These are phyloP conservation scores for Sarcodon sp. DNA, from an alignment of 768 basidiomycete genomes.

Conservation along the genomic window DNA sequence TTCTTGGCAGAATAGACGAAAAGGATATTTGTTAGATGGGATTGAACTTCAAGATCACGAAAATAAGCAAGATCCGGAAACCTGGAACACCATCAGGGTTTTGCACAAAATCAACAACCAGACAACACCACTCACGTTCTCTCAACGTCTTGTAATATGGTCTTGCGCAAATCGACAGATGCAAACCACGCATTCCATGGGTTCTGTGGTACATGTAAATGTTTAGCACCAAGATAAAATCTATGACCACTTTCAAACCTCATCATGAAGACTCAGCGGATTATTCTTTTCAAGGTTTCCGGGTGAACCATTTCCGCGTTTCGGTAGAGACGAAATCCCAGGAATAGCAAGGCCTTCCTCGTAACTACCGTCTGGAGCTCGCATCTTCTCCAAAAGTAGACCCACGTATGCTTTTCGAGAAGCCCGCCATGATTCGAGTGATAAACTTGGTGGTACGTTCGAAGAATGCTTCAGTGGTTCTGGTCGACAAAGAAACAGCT, in stretches of 20 bases:
- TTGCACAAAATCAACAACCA: neutral
- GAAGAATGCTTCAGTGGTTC: conserved; percentile 50
- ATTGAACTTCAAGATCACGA: conserved; percentile 59
- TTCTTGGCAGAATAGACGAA: conserved; percentile 75
- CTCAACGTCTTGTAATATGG: conserved; percentile 89
- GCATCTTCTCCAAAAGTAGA: conserved; percentile 56
- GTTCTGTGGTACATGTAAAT: conserved; percentile 35
- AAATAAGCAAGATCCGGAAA: conserved; percentile 98
- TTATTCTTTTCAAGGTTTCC: conserved; percentile 61
- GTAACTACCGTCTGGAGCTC: conserved; percentile 79
- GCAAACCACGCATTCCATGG: conserved; percentile 95
- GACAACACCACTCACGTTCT: conserved; percentile 55
- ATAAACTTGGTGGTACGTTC: conserved; percentile 16
- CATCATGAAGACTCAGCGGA: conserved; percentile 67
- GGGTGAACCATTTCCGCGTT: conserved; percentile 8
- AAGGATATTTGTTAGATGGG: conserved; percentile 73
- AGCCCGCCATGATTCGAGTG: conserved; percentile 22
- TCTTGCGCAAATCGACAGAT: conserved; percentile 78
- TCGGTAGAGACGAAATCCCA: conserved; percentile 26
- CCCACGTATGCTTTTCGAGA: conserved; percentile 45
- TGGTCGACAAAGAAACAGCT: conserved; percentile 59
- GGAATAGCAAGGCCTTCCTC: conserved; percentile 53
- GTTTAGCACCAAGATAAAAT: neutral
- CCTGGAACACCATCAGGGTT: conserved; percentile 22
- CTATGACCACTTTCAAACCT: conserved; percentile 27